These are phyloP conservation scores for Chaetomium fimeti DNA, from an alignment of 495 filamentous ascomycete species.

Conservation along the genomic window DNA sequence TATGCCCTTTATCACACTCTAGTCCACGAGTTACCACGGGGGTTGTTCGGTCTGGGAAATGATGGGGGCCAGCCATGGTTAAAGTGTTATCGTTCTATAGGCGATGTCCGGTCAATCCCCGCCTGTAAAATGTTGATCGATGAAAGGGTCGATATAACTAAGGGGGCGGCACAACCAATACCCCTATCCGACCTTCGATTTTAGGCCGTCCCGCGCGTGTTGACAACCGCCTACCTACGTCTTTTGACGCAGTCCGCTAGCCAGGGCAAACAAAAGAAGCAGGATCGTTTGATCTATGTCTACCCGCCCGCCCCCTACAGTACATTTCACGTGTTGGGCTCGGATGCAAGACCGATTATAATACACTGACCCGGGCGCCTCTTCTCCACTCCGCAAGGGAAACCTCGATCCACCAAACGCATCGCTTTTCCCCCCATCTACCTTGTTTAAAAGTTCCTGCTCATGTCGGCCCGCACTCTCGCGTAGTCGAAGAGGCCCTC, in stretches of 20 bases:
- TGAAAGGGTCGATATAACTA: too few relatives aligned
- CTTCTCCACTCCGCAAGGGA: slow-evolving; percentile 12
- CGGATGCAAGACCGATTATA: slow-evolving; percentile 40
- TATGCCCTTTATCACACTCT: too few relatives aligned
- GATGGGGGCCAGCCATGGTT: too few relatives aligned
- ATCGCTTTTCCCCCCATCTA: neutral
- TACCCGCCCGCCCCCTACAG: slow-evolving; percentile 37
- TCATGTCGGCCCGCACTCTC: slow-evolving; percentile 85
- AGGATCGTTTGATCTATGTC: slow-evolving; percentile 40
- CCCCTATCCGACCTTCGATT: too few relatives aligned
- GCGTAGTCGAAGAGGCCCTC: slow-evolving; percentile 91
- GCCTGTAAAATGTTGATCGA: too few relatives aligned
- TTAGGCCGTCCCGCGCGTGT: too few relatives aligned
- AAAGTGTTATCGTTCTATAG: too few relatives aligned
- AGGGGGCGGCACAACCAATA: too few relatives aligned
- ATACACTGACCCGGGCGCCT: slow-evolving; percentile 36
- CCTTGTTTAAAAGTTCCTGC: slow-evolving; percentile 60
- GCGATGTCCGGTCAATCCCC: too few relatives aligned
- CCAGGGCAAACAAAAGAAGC: slow-evolving; percentile 28
- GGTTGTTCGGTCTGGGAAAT: too few relatives aligned
- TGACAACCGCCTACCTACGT: too few relatives aligned
- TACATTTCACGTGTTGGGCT: slow-evolving; percentile 33
- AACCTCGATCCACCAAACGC: neutral
- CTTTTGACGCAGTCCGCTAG: neutral
- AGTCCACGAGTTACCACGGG: too few relatives aligned